Base-by-base conservation (phyloP, 805 yeast species). In the Cyberlindnera maritima region DNA sequence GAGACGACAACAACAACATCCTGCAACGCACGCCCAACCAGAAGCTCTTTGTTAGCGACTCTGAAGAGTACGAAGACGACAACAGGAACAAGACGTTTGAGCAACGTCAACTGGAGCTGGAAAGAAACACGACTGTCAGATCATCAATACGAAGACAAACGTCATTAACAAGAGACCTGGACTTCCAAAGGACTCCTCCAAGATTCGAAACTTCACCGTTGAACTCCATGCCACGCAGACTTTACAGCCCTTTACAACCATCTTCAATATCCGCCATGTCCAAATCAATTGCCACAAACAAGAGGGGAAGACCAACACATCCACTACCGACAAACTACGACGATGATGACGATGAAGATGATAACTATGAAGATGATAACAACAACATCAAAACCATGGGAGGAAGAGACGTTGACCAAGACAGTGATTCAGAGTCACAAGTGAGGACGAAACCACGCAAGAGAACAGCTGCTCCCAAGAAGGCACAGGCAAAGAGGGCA, bases 111-210 rank as follows among this genome's bases (percentile, higher is more conserved):
- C 14, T 33, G 36, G 59, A 57, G 31, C 39, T 55, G 18, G 58
- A 55, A 36, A 46, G 55, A 38, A 57, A 57, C 37, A 54, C 49
- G 12, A 54, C 60, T 1, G 50, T 53, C 8, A 35, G 57, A 13
- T 48, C 49, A 12, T 48, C 49, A 5, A 12, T 42, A 5, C 42
- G 43, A 23, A 50, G 47, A 43, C 39, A 36, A 19, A 3, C 28
- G 15, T 38, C 39, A 15, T 14, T 11, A n/a, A 4, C 40, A 9
- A 17, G 32, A 15, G 20, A 13, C 3, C 18, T 11, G 4, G 12
- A 11, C 6, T 11, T 15, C 17, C 17, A 36, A 14, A 32, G 41
- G 10, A 46, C 45, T 7, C 44, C 52, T 3, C 42, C 53, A 18
- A 11, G 39, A 15, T 32, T 41, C 21, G 43, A 47, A 20, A 43